Percentiles rank a stretch among this genome's conserved stretches.
Evolutionary conservation across 1,284 basidiomycete genomes (phyloP).

Genomic region (Tilletia setariae): DNA sequence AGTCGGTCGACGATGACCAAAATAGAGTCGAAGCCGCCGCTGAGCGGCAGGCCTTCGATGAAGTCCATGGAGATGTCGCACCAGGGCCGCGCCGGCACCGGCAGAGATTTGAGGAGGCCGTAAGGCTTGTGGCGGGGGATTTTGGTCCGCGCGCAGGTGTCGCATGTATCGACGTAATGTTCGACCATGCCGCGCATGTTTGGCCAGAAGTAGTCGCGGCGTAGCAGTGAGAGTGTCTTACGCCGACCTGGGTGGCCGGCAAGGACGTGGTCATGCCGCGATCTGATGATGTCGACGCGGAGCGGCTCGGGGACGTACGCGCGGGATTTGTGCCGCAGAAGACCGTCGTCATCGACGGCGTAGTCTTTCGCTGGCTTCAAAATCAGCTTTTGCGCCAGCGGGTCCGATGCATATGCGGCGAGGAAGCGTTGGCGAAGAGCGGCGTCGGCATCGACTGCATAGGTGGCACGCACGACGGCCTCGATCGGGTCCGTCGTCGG

Average conservation of each 20-base stretch:
- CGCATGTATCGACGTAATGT: constrained; percentile 56
- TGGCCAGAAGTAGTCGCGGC: too few species aligned
- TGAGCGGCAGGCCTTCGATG: constrained; percentile 55
- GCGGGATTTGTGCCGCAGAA: too few species aligned
- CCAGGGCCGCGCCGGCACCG: constrained; percentile 57
- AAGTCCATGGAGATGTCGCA: constrained; percentile 58
- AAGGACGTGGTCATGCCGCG: neutral
- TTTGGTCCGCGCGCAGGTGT: constrained; percentile 57
- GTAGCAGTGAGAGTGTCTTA: constrained; percentile 27
- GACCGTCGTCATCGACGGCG: too few species aligned
- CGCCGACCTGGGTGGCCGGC: constrained; percentile 6
- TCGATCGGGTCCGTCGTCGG: too few species aligned
- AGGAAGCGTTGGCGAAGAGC: neutral
- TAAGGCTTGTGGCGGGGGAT: constrained; percentile 26
- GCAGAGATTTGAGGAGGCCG: constrained; percentile 56
- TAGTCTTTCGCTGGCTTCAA: neutral
- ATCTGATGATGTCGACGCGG: too few species aligned
- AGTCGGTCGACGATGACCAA: constrained; percentile 56
- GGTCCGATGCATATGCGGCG: neutral
- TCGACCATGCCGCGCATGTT: constrained; percentile 48
- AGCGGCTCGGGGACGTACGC: too few species aligned
- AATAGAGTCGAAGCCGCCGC: constrained; percentile 55
- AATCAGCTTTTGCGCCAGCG: neutral
- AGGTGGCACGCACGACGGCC: neutral
- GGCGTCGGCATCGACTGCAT: neutral